phyloP scores from a whole-genome alignment of 2,329 filamentous ascomycete genomes.

The Lecanicillium sp. region DNA sequence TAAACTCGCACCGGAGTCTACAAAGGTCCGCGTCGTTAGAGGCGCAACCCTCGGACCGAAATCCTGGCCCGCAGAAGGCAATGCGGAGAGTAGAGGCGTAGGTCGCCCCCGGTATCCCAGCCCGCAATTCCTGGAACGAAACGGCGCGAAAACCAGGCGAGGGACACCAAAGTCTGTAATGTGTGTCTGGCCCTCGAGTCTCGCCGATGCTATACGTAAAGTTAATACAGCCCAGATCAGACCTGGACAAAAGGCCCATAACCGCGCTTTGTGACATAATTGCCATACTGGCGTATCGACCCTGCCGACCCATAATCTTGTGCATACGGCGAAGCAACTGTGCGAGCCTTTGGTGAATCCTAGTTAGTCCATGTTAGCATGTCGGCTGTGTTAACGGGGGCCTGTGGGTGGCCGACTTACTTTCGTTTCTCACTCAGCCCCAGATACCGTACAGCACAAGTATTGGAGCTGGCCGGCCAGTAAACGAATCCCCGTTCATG shows the following conservation, averaged over 20 bases:
- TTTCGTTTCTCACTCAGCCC: not conserved
- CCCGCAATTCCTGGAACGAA: not conserved
- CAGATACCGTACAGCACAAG: not conserved
- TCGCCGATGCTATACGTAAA: not conserved
- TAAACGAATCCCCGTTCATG: not conserved
- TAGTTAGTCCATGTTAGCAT: too few relatives aligned
- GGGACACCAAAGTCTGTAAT: not conserved
- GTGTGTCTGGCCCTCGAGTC: not conserved
- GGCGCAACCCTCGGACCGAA: not conserved
- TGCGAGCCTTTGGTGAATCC: not conserved
- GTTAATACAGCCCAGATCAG: not conserved
- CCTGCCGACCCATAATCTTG: not conserved
- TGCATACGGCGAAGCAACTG: not conserved
- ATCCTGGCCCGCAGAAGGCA: not conserved
- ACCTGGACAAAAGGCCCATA: not conserved
- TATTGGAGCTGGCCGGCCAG: not conserved
- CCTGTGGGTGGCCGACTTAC: not conserved
- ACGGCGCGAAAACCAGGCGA: not conserved
- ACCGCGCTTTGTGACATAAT: not conserved
- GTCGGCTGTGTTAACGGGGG: too few relatives aligned
- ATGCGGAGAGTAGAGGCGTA: not conserved
- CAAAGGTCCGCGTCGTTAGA: not conserved
- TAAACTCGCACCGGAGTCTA: not conserved
- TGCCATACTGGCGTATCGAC: too few relatives aligned
- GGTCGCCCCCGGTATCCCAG: not conserved